A percentile compares a stretch with the other conserved stretches of the same genome.
These are phyloP conservation scores for Nadsonia starkeyi-henricii DNA, from an alignment of 1,139 yeast genomes.

Conservation along the genomic window DNA sequence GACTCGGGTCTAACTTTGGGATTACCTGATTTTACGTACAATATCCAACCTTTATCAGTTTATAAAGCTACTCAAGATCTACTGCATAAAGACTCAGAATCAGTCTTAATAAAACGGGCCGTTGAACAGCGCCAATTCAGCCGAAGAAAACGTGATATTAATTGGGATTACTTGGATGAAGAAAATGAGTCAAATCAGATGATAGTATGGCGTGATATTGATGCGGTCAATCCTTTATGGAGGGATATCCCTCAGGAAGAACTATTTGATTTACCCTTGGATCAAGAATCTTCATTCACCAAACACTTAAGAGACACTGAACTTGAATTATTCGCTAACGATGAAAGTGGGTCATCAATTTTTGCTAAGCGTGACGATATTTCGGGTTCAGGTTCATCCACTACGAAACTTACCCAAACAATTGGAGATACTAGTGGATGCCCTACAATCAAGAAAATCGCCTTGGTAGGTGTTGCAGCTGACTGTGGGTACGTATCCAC, in stretches of 20 bases:
- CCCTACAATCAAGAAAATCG: conserved; percentile 21
- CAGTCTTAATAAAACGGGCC: conserved; percentile 6
- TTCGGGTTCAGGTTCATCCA: conserved; percentile 2
- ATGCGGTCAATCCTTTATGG: conserved; percentile 11
- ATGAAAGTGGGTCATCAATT: too few species aligned
- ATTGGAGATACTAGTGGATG: conserved; percentile 25
- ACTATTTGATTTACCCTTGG: neutral
- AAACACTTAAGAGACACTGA: neutral
- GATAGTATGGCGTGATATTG: conserved; percentile 24
- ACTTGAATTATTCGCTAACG: neutral
- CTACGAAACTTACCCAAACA: conserved; percentile 15
- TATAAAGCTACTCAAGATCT: neutral
- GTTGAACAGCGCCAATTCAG: conserved; percentile 9
- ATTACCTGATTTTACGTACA: conserved; percentile 20
- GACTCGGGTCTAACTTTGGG: conserved; percentile 19
- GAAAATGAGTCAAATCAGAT: conserved; percentile 9
- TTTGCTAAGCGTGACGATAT: conserved; percentile 1
- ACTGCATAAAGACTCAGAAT: neutral
- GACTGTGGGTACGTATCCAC: conserved; percentile 24
- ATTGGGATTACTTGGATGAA: conserved; percentile 10
- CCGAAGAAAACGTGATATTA: neutral
- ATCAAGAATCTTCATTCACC: neutral
- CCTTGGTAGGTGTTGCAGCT: conserved; percentile 26
- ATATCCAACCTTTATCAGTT: conserved; percentile 11
- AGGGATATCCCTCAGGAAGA: neutral